A percentile compares a stretch with the other conserved stretches of the same genome.
phyloP scores from a whole-genome alignment of 371 early-diverging fungal genomes.

The Enterocytospora artemiae region DNA sequence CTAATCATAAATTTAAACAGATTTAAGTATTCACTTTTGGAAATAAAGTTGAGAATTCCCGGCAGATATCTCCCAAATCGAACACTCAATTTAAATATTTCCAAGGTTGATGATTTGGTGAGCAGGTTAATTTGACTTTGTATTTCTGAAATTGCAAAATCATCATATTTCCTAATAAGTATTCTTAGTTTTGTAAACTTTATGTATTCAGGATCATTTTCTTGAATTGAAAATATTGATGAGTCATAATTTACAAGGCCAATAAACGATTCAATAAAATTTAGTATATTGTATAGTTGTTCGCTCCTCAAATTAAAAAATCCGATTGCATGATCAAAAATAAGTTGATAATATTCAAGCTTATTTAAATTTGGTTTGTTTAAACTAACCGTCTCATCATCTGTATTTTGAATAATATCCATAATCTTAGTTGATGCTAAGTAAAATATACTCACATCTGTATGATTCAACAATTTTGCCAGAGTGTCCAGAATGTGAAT shows the following conservation, averaged over 20 bases:
- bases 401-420: background rate
- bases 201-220: slow-evolving; percentile 21
- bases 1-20: no score
- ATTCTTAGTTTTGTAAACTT: slow-evolving; percentile 29
- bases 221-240: background rate
- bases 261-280: slow-evolving; percentile 24
- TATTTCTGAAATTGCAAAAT: slow-evolving; percentile 21
- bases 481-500: background rate
- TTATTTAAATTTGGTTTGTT: no score
- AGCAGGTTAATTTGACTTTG: background rate
- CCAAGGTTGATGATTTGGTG: background rate
- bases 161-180: slow-evolving; percentile 20
- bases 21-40: background rate
- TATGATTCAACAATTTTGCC: background rate
- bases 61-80: background rate
- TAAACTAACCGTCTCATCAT: slow-evolving; percentile 8
- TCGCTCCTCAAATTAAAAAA: slow-evolving; percentile 24
- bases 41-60: background rate
- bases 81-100: slow-evolving; percentile 1
- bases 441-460: slow-evolving; percentile 24
- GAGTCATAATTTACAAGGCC: background rate
- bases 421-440: background rate
- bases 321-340: slow-evolving; percentile 22
- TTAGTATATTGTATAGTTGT: slow-evolving; percentile 32
- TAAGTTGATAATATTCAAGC: no score